Evolutionary conservation across 1,284 basidiomycete species (phyloP).

Genomic region (Pholiota adiposa): DNA sequence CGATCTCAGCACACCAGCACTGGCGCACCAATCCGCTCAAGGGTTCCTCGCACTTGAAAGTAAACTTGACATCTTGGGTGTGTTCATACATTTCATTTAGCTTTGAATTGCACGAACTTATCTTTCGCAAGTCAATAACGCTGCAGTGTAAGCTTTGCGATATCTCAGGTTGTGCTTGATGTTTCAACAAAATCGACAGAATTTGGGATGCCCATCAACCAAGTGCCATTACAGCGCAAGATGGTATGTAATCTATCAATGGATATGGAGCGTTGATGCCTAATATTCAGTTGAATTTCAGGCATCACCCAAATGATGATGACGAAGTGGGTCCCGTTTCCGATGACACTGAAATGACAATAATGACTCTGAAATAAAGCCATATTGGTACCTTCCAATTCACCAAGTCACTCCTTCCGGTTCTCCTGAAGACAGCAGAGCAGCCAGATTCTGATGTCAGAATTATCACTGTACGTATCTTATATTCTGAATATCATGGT

Average conservation of each 20-base stretch:
- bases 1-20: conserved; percentile 47
- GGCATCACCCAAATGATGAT: conserved; percentile 4
- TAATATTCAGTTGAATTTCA: neutral
- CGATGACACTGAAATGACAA: neutral
- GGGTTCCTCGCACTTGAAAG: conserved; percentile 49
- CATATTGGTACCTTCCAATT: conserved; percentile 13
- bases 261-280: too few species aligned
- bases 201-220: neutral
- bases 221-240: neutral
- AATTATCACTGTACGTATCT: neutral
- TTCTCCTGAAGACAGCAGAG: conserved; percentile 6
- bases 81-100: conserved; percentile 16
- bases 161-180: neutral
- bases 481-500: neutral
- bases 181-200: neutral
- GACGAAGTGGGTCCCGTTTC: neutral
- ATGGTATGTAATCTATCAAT: neutral
- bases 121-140: conserved; percentile 51
- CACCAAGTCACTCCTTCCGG: conserved; percentile 7
- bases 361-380: neutral
- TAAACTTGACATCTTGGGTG: conserved; percentile 60
- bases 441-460: conserved; percentile 5
- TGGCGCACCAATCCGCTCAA: conserved; percentile 48
- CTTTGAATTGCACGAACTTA: too few species aligned
- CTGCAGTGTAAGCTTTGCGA: conserved; percentile 39